Percentiles rank a stretch among this genome's conserved stretches.
phyloP scores from a whole-genome alignment of 768 basidiomycete species.

The Russula compacta region DNA sequence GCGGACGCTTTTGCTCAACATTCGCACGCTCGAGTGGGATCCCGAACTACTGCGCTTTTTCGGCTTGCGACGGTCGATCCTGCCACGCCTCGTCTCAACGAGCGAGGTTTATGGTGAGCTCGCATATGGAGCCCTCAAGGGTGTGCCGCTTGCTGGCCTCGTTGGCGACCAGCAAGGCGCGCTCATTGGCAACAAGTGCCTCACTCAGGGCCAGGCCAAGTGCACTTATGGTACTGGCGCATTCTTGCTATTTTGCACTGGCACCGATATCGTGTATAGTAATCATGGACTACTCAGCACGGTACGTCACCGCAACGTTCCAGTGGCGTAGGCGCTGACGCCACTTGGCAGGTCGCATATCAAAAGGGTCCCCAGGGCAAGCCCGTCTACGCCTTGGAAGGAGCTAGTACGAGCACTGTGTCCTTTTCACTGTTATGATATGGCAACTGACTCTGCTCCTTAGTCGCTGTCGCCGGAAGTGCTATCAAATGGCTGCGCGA shows the following conservation, averaged over 20 bases:
- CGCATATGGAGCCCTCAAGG: slow-evolving; percentile 52
- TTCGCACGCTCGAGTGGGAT: slow-evolving; percentile 77
- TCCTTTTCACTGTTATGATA: background rate
- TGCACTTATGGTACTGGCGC: slow-evolving; percentile 98
- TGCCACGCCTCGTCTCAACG: slow-evolving; percentile 84
- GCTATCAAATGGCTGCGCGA: slow-evolving; percentile 97
- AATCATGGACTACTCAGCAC: slow-evolving; percentile 84
- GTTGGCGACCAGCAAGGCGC: slow-evolving; percentile 99
- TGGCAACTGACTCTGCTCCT: background rate
- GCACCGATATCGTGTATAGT: slow-evolving; percentile 76
- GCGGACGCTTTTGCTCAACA: slow-evolving; percentile 85
- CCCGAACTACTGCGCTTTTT: slow-evolving; percentile 80
- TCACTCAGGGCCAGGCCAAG: slow-evolving; percentile 87
- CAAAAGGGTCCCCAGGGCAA: slow-evolving; percentile 70
- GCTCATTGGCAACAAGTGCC: slow-evolving; percentile 91
- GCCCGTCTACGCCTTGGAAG: slow-evolving; percentile 91
- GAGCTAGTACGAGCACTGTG: slow-evolving; percentile 61
- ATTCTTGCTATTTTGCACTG: slow-evolving; percentile 94
- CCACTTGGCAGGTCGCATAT: slow-evolving; percentile 61
- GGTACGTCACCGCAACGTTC: slow-evolving; percentile 31
- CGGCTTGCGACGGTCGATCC: slow-evolving; percentile 60
- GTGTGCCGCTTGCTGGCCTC: slow-evolving; percentile 82
- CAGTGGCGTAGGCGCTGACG: background rate
- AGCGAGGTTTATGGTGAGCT: slow-evolving; percentile 88
- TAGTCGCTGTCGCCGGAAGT: slow-evolving; percentile 90